Base-by-base conservation (phyloP, 345 rosid genomes). In the Psidium friedrichsthalianum region DNA sequence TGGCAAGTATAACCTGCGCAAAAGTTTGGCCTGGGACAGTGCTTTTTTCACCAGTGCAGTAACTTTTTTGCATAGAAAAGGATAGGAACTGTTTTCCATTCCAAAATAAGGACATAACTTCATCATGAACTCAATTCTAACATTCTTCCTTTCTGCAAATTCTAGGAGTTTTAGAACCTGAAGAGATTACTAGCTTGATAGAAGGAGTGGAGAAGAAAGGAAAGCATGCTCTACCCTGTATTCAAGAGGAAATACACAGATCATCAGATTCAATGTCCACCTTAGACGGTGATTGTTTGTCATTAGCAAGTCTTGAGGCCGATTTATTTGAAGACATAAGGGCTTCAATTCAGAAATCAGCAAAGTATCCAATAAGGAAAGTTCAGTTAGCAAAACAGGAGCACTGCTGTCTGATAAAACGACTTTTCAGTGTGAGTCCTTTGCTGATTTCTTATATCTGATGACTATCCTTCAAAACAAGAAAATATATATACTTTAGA, bases 11-110 rank as follows among this genome's bases (percentile, higher is more conserved):
- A 95, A 93, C 84, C 83, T 95, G 89, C 94, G 98, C 74, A 94
- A 94, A 84, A 97, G 99, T 89, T 92, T 97, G 90, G 98, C 98
- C 8, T 96, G 99, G 99, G 98, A 97, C 69, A 96, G 89, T 87
- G 99, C 98, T 80, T 96, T 97, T 88, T 96, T 97, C 93, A 97
- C 99, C n/a, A 93, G 92, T 87, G 95, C 92, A 83, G 99, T 90
- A 88, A 85, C 88, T 36, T 74, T 82, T 27, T 82, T 32, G n/a
- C 54, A 36, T 44, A 47, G 16, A 9, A 55, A 55, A 55, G 57
- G 57, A 20, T 7, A 21, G 57, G 47, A 69, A 3, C 13, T 36
- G 6, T 69, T 69, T 69, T 21, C 47, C 3, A 9, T 69, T 69
- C 47, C 47, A 69, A 18, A 69, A 8, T 20, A 9, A 36, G 80